Conservation (phyloP, 2,329 filamentous ascomycete species). For the Cordyceps cateniannulata region DNA sequence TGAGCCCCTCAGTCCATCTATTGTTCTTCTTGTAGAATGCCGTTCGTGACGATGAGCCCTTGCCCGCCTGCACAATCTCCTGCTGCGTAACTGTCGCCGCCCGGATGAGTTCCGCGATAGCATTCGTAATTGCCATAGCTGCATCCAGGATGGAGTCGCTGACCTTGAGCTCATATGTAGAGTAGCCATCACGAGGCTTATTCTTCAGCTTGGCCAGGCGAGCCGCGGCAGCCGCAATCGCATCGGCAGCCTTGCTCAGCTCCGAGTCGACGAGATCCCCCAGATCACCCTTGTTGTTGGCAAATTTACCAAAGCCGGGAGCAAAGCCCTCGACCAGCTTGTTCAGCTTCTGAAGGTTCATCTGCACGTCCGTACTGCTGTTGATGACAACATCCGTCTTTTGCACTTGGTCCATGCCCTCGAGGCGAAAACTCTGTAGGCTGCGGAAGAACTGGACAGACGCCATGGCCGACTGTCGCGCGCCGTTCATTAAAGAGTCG, state of each 20-base stretch:
- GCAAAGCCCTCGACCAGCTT: constrained; percentile 90
- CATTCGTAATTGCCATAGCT: constrained; percentile 86
- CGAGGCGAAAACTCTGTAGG: constrained; percentile 87
- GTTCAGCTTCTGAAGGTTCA: constrained; percentile 87
- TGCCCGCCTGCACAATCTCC: constrained; percentile 91
- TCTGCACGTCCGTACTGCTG: constrained; percentile 92
- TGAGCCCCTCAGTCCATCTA: constrained; percentile 95
- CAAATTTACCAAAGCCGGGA: constrained; percentile 77
- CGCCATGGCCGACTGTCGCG: constrained; percentile 75
- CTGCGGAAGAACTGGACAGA: constrained; percentile 94
- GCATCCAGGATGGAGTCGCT: constrained; percentile 93
- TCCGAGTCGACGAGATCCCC: constrained; percentile 91
- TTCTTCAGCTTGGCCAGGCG: constrained; percentile 88
- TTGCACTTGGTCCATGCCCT: constrained; percentile 81
- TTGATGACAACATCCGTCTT: constrained; percentile 98
- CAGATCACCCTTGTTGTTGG: constrained; percentile 73
- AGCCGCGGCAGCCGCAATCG: constrained; percentile 86
- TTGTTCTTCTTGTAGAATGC: constrained; percentile 99
- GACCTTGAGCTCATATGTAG: constrained; percentile 92
- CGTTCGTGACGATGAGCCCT: constrained; percentile 77
- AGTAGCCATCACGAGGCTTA: constrained; percentile 93
- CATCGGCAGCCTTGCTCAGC: constrained; percentile 86
- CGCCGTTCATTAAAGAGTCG: constrained; percentile 75
- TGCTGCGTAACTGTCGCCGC: constrained; percentile 88
- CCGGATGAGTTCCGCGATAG: constrained; percentile 90